phyloP scores from a whole-genome alignment of 2,329 filamentous ascomycete species.

The Talaromyces sp. region DNA sequence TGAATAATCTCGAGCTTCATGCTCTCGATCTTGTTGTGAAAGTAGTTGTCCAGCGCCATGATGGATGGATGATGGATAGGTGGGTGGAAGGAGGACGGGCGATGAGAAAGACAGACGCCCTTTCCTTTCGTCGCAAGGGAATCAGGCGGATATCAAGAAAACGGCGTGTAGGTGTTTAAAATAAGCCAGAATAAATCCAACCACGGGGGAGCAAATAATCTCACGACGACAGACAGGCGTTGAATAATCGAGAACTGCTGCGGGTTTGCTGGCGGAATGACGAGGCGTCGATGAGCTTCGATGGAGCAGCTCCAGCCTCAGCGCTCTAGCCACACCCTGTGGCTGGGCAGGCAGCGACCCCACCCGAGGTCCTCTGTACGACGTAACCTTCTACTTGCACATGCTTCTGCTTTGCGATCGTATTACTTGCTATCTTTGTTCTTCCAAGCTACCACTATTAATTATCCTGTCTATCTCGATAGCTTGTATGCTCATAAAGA shows the following conservation, averaged over 20 bases:
- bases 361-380: not conserved
- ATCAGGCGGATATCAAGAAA: not conserved
- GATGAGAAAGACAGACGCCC: not conserved
- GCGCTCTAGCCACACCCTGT: constrained; percentile 7
- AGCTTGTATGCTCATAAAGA: not conserved
- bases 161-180: not conserved
- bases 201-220: too few relatives aligned
- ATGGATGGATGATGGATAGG: constrained; percentile 26
- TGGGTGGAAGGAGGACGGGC: not conserved
- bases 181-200: not conserved
- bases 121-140: not conserved
- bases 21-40: constrained; percentile 99
- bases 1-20: constrained; percentile 99
- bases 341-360: not conserved
- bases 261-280: not conserved
- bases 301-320: constrained; percentile 1
- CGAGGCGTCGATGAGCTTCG: constrained; percentile 9
- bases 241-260: not conserved
- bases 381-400: not conserved
- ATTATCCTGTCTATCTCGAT: not conserved
- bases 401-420: not conserved
- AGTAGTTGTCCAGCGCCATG: constrained; percentile 99
- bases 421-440: not conserved
- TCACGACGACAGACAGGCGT: not conserved
- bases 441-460: not conserved